Base-by-base conservation (phyloP, 2,329 filamentous ascomycete genomes). In the Diplodia intermedia region DNA sequence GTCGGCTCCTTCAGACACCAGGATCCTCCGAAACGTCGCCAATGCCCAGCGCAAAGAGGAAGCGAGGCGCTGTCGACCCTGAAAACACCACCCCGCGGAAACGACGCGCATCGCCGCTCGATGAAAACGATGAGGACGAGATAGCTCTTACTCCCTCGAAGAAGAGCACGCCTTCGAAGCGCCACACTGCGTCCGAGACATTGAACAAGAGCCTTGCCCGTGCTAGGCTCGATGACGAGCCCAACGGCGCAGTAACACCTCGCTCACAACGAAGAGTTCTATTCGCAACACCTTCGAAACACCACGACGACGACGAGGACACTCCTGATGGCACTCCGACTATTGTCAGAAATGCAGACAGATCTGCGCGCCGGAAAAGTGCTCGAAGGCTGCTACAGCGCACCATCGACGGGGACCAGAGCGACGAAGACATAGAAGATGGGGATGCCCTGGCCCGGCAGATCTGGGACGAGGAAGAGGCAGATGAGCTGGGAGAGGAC, bases 321-420 rank as follows among this genome's bases (percentile, higher is more conserved):
- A 92, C 90, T 0, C 90, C 91, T 0, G 86, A 87, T 49, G 76
- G 74, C 60, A 92, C 90, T 1, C 90, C 91, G 0, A 86, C 87
- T 47, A 86, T 88, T 71, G 84, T 86, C 52, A 87, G 86, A 70
- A 91, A 92, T 71, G 91, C 91, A 23, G 93, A 97, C 79, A 89
- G 91, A 60, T 97, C 94, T 5, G 94, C 94, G 1, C 88, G 91
- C 73, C 89, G 89, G 75, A 97, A 97, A 83, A 97, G 92, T 77
- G 91, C 91, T 26, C 86, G 89, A 63, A 87, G 88, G 3, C 81
- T 97, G 63, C 89, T 96, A 47, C 89, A 94, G 75, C 89, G 89
- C 53, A 88, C 89, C 7, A 83, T 91, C 12, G 84, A 86, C 23
- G 88, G 86, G 20, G 86, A 83, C 9, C 84, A 85, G 31, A 90